phyloP scores from a whole-genome alignment of 306 rosid species.

The Hippophae tibetana region DNA sequence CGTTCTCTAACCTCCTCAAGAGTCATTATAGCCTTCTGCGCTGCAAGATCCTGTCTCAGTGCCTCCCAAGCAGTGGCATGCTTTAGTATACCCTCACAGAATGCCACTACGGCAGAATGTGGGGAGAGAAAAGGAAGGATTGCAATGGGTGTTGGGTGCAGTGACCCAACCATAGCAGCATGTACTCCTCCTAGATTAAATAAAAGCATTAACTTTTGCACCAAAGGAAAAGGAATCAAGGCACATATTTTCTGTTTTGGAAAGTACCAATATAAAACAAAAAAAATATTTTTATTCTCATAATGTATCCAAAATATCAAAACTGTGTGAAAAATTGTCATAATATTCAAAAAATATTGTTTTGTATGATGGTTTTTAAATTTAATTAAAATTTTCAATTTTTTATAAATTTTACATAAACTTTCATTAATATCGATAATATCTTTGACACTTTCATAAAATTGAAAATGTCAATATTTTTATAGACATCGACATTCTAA shows the following conservation, averaged over 20 bases:
- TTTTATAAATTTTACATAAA: too few relatives aligned
- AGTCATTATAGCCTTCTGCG: conserved; percentile 59
- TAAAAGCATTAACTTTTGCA: conserved; percentile 14
- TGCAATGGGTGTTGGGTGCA: conserved; percentile 90
- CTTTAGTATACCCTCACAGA: conserved; percentile 93
- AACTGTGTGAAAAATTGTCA: too few relatives aligned
- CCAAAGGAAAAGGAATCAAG: conserved; percentile 14
- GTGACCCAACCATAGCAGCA: conserved; percentile 98
- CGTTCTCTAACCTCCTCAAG: conserved; percentile 93
- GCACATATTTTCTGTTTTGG: neutral
- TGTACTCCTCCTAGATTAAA: conserved; percentile 85
- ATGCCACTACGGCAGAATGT: conserved; percentile 93
- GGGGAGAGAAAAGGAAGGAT: conserved; percentile 96
- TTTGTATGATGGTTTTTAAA: too few relatives aligned
- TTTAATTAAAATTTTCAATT: too few relatives aligned
- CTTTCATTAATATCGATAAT: too few relatives aligned
- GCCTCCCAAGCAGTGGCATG: conserved; percentile 98
- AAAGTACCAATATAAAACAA: neutral
- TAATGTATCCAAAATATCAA: too few relatives aligned
- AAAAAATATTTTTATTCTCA: too few relatives aligned
- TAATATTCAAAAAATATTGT: too few relatives aligned
- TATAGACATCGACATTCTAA: too few relatives aligned
- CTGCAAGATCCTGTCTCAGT: conserved; percentile 72
- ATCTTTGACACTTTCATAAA: too few relatives aligned
- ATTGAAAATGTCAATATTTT: too few relatives aligned